These are phyloP conservation scores for Phytophthora quininea DNA, from an alignment of 352 stramenopile species.

Conservation along the genomic window DNA sequence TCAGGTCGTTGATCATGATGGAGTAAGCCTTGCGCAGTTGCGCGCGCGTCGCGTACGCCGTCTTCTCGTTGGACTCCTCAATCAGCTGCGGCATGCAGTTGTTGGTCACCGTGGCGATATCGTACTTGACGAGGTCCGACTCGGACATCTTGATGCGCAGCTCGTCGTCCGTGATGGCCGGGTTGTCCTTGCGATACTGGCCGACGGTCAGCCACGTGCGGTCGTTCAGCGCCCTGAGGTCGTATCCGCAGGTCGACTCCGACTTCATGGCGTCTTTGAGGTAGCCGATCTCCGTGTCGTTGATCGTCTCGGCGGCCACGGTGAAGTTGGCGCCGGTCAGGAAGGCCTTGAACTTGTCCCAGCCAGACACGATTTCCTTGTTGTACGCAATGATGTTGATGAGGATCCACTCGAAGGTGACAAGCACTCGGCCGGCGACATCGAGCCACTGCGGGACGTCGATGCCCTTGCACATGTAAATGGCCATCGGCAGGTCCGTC, in stretches of 20 bases:
- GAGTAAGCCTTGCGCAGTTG: conserved; percentile 46
- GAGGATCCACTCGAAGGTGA: conserved; percentile 34
- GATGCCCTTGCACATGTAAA: conserved; percentile 47
- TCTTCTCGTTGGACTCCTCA: conserved; percentile 12
- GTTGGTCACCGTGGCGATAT: conserved; percentile 42
- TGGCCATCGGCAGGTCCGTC: conserved; percentile 46
- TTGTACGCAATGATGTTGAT: conserved; percentile 34
- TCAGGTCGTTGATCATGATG: conserved; percentile 48
- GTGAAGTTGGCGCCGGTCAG: conserved; percentile 15
- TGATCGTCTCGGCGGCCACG: conserved; percentile 26
- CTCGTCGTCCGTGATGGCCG: conserved; percentile 30
- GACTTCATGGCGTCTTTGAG: conserved; percentile 37
- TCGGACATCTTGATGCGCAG: conserved; percentile 45
- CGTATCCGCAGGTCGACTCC: conserved; percentile 36
- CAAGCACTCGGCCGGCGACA: conserved; percentile 31
- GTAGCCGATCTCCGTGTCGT: conserved; percentile 17
- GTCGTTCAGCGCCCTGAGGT: conserved; percentile 42
- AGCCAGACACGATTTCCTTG: conserved; percentile 24
- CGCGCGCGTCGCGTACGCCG: conserved; percentile 36
- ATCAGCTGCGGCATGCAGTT: conserved; percentile 38
- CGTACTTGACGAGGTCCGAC: conserved; percentile 44
- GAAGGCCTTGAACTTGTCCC: conserved; percentile 34
- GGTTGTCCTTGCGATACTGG: conserved; percentile 32
- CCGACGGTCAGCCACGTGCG: conserved; percentile 37
- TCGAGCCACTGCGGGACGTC: conserved; percentile 25